These are phyloP conservation scores for Microdochium bolleyi DNA, from an alignment of 2,329 filamentous ascomycete species.

Conservation along the genomic window DNA sequence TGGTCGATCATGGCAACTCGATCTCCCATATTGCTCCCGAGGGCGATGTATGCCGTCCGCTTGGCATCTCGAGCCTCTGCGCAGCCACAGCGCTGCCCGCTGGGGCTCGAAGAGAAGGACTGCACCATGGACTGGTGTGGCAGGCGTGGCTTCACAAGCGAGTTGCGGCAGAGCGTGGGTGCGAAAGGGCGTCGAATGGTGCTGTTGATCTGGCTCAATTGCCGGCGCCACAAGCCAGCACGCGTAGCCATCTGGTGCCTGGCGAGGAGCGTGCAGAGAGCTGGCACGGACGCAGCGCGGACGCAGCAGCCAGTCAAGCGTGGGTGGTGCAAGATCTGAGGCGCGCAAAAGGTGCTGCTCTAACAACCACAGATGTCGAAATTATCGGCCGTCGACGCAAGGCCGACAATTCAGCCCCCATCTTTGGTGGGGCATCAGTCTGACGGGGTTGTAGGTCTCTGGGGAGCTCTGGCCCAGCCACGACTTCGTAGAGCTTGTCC, in stretches of 20 bases:
- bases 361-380: background rate
- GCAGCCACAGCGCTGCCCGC: constrained; percentile 14
- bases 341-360: background rate
- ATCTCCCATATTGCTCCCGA: constrained; percentile 90
- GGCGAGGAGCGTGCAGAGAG: background rate
- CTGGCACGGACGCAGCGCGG: background rate
- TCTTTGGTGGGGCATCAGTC: too few species aligned
- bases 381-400: background rate
- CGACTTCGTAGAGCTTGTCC: too few species aligned
- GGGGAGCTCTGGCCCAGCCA: too few species aligned
- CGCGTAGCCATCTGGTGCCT: background rate
- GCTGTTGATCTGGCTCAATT: background rate
- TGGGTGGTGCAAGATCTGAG: background rate
- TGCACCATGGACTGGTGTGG: constrained; percentile 9
- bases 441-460: too few species aligned
- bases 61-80: constrained; percentile 13
- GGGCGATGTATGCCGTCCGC: constrained; percentile 66
- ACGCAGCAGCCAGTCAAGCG: background rate
- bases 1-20: constrained; percentile 77
- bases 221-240: background rate
- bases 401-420: too few species aligned
- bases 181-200: background rate
- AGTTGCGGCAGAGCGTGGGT: background rate
- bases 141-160: background rate
- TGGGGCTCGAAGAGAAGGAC: constrained; percentile 9